phyloP scores from a whole-genome alignment of 305 asterid genomes.

The Fraxinus latifolia region DNA sequence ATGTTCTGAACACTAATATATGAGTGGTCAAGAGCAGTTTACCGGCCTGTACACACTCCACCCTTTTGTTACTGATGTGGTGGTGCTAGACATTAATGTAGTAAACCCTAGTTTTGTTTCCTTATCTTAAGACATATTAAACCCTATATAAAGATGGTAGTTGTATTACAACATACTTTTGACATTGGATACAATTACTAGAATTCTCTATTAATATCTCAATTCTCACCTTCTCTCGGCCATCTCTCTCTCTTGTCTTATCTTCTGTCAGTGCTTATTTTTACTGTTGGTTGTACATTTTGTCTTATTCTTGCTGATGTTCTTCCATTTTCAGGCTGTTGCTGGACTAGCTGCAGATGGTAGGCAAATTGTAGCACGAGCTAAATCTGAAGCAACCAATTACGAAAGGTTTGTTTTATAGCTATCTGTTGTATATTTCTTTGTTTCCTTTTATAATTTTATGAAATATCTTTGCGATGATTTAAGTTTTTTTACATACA shows the following conservation, averaged over 20 bases:
- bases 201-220: no score
- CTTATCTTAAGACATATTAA: no score
- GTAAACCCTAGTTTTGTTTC: no score
- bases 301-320: not conserved
- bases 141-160: no score
- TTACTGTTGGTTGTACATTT: no score
- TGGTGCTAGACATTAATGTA: not conserved
- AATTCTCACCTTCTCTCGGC: no score
- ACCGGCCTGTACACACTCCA: not conserved
- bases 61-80: not conserved
- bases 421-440: not conserved
- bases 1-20: not conserved
- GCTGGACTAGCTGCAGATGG: constrained; percentile 91
- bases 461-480: no score
- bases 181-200: no score
- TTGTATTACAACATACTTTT: no score
- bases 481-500: no score
- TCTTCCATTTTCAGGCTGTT: constrained; percentile 48
- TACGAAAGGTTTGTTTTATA: constrained; percentile 50
- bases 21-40: not conserved
- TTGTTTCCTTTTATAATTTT: not conserved
- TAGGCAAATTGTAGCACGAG: constrained; percentile 70
- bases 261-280: no score
- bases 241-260: no score
- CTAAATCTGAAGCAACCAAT: constrained; percentile 74